These are phyloP conservation scores for Myxozyma melibiosi DNA, from an alignment of 805 yeast species.

Conservation along the genomic window DNA sequence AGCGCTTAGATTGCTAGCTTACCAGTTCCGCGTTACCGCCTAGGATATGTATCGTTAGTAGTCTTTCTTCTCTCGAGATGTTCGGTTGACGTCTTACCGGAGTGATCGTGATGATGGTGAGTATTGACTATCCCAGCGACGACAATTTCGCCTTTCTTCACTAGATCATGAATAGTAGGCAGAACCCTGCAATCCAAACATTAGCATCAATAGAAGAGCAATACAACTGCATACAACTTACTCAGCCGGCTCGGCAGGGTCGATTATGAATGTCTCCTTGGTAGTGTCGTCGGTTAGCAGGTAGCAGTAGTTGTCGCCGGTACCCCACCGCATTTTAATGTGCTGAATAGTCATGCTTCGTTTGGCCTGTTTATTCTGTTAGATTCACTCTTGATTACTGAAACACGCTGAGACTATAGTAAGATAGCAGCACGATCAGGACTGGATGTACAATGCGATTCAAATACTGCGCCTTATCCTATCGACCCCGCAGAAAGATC, in stretches of 20 bases:
- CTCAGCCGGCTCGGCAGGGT: conserved; percentile 88
- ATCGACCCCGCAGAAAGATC: no score
- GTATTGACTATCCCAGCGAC: conserved; percentile 85
- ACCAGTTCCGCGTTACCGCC: conserved; percentile 32
- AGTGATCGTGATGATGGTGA: conserved; percentile 94
- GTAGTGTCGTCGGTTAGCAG: conserved; percentile 68
- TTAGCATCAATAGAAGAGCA: neutral
- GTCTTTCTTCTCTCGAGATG: neutral
- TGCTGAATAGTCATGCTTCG: conserved; percentile 79
- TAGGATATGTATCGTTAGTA: neutral
- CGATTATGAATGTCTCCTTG: conserved; percentile 77
- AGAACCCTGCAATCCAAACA: conserved; percentile 42
- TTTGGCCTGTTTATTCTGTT: no score
- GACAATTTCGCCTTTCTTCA: conserved; percentile 45
- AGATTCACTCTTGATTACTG: no score
- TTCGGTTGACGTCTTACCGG: conserved; percentile 63
- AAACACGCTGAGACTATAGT: no score
- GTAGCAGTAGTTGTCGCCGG: conserved; percentile 90
- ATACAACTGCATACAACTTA: conserved; percentile 30
- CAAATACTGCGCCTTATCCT: no score
- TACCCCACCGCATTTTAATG: conserved; percentile 93
- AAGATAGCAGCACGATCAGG: no score
- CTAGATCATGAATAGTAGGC: conserved; percentile 49
- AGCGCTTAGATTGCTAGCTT: neutral
- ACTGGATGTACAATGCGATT: no score